Evolutionary conservation across 257 asterid genomes (phyloP), one percentile per base, ranked within the genome.

Genomic region (Solanum pennellii): DNA sequence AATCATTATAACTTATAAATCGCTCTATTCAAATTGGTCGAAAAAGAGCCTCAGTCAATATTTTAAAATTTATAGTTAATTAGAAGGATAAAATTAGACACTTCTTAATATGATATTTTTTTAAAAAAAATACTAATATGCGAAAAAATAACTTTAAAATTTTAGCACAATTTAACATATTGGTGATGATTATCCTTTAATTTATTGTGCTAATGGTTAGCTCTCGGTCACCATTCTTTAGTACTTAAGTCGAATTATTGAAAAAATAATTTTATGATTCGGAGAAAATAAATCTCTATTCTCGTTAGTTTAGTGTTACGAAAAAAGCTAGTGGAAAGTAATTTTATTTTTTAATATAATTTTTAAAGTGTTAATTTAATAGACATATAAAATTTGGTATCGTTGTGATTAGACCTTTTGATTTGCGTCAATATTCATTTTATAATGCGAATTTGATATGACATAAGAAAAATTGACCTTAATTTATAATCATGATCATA

Each of bases 281-380:
- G 14, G 15, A 10, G 10, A 66, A 66, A 15, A 66, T 66, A 66
- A 27, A 27, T 66, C 5, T 66, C 3, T 1, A 27, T 13, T 3
- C 15, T 12, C 3, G 8, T 20, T 2, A 4, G 2, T 7, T 52
- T 9, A 49, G 14, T 3, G 69, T 65, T 65, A 11, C 1, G 12
- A n/a, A 5, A 65, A n/a, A 62, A 11, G 4, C 2, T 5, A n/a
- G 18, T 0, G 1, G 1, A 3, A 65, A 0, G 16, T 65, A 65
- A n/a, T 3, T 11, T 65, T 5, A 0, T 62, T 2, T 11, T 1
- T 16, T 0, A 5, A 3, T n/a, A 5, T 11, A 65, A 65, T 0
- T n/a, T 65, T n/a, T 11, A 11, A 65, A n/a, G 1, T 12, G 0
- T n/a, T n/a, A 65, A 11, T 1, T n/a, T 16, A 65, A 65, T 0